phyloP scores from a whole-genome alignment of 2,329 filamentous ascomycete species.

The Monilinia laxa region DNA sequence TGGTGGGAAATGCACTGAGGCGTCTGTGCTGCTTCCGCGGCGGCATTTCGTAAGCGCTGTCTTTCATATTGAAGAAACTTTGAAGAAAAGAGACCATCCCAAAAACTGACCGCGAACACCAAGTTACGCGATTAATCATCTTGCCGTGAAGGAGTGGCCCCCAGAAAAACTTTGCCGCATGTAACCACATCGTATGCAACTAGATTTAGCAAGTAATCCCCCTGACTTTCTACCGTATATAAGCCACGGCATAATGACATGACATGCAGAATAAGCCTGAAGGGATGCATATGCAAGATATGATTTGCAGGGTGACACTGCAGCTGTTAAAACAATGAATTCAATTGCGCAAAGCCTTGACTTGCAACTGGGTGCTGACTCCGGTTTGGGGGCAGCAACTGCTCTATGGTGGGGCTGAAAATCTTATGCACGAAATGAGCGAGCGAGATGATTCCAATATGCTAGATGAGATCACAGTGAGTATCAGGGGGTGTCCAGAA shows the following conservation, averaged over 20 bases:
- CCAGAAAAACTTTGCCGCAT: conserved; percentile 7
- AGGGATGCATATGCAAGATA: not conserved
- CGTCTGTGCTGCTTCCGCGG: conserved; percentile 14
- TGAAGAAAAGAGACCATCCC: not conserved
- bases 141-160: conserved; percentile 1
- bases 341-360: not conserved
- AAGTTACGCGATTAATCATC: not conserved
- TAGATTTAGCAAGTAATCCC: conserved; percentile 15
- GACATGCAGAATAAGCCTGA: conserved; percentile 5
- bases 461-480: no score
- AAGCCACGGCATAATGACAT: conserved; percentile 8
- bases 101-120: not conserved
- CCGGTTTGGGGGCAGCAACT: not conserved
- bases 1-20: conserved; percentile 16
- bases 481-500: not conserved
- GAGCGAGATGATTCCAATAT: not conserved
- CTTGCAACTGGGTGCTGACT: not conserved
- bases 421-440: not conserved
- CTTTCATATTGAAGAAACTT: not conserved
- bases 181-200: not conserved
- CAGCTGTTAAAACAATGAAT: conserved; percentile 1
- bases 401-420: not conserved
- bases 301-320: conserved; percentile 10
- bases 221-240: not conserved
- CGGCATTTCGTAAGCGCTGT: not conserved